phyloP scores from a whole-genome alignment of 352 stramenopile genomes.

The Globisporangium orthogonon region DNA sequence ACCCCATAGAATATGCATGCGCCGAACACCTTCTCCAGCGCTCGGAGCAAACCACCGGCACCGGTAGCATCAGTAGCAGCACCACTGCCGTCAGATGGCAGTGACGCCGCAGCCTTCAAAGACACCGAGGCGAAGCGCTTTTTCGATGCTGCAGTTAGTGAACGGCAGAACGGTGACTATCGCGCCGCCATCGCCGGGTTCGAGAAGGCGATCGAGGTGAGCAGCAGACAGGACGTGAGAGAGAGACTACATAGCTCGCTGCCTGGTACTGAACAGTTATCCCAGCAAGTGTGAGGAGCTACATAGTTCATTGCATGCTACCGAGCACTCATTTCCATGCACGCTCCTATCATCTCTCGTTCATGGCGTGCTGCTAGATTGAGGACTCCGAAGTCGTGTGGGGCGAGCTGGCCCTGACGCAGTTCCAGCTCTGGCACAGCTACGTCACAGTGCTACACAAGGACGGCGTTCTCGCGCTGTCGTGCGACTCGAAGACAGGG shows the following conservation, averaged over 20 bases:
- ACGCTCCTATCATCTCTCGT: not conserved
- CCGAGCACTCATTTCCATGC: not conserved
- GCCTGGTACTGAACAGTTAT: not conserved
- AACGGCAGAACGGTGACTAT: conserved; percentile 32
- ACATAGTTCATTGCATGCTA: not conserved
- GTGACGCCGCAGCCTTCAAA: conserved; percentile 5
- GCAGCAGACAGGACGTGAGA: not conserved
- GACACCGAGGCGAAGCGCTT: conserved; percentile 21
- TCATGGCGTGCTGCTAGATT: conserved; percentile 17
- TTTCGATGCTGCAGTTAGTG: conserved; percentile 24
- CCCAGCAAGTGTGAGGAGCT: not conserved
- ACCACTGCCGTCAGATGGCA: not conserved
- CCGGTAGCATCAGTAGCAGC: not conserved
- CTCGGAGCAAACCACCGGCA: too few species aligned
- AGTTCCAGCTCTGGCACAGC: conserved; percentile 55
- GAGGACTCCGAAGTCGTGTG: conserved; percentile 57
- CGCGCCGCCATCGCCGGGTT: conserved; percentile 26
- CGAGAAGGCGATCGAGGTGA: conserved; percentile 45
- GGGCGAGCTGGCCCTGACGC: conserved; percentile 46
- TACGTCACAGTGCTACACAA: conserved; percentile 35
- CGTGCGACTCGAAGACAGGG: conserved; percentile 4
- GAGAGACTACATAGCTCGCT: not conserved
- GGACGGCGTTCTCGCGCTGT: conserved; percentile 16
- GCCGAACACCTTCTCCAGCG: not conserved
- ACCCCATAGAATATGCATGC: not conserved